Conservation (phyloP, 345 rosid species). For the Eucalyptus marginata region DNA sequence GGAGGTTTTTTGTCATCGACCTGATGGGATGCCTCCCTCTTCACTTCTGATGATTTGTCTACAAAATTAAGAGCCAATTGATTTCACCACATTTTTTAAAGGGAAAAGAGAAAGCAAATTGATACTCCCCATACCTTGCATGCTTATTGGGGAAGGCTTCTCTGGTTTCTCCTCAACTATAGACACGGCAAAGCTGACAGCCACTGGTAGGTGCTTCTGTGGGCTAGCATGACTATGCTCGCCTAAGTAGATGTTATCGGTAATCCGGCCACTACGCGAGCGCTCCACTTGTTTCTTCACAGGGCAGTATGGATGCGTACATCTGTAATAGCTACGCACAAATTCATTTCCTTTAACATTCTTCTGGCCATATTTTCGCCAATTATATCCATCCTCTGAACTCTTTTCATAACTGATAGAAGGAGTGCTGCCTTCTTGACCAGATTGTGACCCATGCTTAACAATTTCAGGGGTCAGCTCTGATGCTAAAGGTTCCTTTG, state of each 20-base stretch:
- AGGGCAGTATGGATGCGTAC: constrained; percentile 70
- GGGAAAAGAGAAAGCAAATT: neutral
- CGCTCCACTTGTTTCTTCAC: constrained; percentile 86
- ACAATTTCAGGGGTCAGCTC: constrained; percentile 13
- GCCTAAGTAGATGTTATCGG: constrained; percentile 58
- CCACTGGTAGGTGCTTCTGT: constrained; percentile 16
- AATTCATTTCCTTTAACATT: constrained; percentile 87
- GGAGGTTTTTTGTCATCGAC: constrained; percentile 18
- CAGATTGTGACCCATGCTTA: constrained; percentile 14
- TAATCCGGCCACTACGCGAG: constrained; percentile 54
- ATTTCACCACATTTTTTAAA: neutral
- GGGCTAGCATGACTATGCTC: constrained; percentile 76
- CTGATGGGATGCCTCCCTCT: constrained; percentile 15
- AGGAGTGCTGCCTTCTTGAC: constrained; percentile 45
- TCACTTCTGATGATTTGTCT: constrained; percentile 34
- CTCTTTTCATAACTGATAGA: constrained; percentile 55
- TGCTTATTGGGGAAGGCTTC: constrained; percentile 9
- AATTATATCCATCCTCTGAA: constrained; percentile 75
- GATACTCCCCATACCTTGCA: constrained; percentile 27
- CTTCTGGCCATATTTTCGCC: constrained; percentile 97
- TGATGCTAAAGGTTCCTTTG: constrained; percentile 7
- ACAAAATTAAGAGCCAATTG: constrained; percentile 5
- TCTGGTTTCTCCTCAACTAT: constrained; percentile 36
- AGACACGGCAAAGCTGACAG: constrained; percentile 28
- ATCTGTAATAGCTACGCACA: constrained; percentile 82